Evolutionary conservation across 257 asterid genomes (phyloP).

Genomic region (Salvia splendens): DNA sequence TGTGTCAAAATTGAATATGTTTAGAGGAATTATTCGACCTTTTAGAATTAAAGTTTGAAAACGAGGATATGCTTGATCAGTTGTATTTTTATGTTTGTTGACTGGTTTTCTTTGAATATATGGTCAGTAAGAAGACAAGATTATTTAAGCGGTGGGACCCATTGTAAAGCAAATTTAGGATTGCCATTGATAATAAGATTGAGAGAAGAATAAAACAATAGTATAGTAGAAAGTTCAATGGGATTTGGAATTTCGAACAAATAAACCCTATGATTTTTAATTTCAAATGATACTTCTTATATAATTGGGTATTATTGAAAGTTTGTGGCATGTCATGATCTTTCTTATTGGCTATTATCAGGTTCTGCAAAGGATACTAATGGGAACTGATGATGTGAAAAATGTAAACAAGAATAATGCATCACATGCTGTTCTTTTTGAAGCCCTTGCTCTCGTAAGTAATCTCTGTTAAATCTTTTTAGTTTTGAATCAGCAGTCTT

Average conservation of each 20-base stretch:
- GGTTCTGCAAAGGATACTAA: constrained; percentile 95
- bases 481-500: constrained; percentile 15
- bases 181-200: neutral
- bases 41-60: neutral
- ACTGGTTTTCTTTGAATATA: neutral
- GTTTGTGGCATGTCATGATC: constrained; percentile 22
- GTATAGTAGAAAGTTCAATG: neutral
- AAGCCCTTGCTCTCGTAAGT: constrained; percentile 97
- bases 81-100: neutral
- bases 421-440: constrained; percentile 99
- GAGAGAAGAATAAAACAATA: neutral
- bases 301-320: neutral
- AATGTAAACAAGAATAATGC: constrained; percentile 99
- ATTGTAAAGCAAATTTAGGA: neutral
- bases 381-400: constrained; percentile 99
- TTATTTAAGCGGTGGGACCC: neutral
- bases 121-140: neutral
- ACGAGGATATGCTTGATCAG: neutral
- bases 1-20: neutral
- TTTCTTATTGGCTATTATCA: constrained; percentile 35
- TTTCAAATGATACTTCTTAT: constrained; percentile 9
- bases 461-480: constrained; percentile 13
- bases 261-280: neutral
- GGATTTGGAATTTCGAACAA: neutral
- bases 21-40: neutral